These are phyloP conservation scores for Stemphylium beticola DNA, from an alignment of 2,329 filamentous ascomycete genomes.

Conservation along the genomic window DNA sequence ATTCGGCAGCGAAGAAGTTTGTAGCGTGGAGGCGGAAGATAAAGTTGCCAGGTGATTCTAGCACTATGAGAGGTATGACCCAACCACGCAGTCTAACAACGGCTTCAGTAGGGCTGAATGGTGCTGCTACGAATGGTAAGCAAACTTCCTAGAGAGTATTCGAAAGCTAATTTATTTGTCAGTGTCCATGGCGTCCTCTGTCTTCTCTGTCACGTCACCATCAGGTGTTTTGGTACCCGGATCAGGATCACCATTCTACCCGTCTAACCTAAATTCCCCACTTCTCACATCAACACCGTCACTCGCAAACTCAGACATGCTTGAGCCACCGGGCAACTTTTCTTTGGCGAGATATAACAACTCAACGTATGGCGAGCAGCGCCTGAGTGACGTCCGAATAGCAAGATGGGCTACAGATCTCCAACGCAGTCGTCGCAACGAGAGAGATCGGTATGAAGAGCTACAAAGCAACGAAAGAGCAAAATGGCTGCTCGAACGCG, in stretches of 20 bases:
- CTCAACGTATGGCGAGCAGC: slow-evolving; percentile 63
- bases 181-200: slow-evolving; percentile 45
- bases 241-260: slow-evolving; percentile 43
- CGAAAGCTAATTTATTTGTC: slow-evolving; percentile 21
- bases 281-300: slow-evolving; percentile 44
- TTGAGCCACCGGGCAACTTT: slow-evolving; percentile 43
- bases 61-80: slow-evolving; percentile 33
- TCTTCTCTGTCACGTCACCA: slow-evolving; percentile 44
- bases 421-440: slow-evolving; percentile 75
- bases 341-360: slow-evolving; percentile 56
- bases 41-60: slow-evolving; percentile 34
- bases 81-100: slow-evolving; percentile 36
- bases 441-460: slow-evolving; percentile 71
- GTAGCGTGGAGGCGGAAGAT: slow-evolving; percentile 69
- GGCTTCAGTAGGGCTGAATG: slow-evolving; percentile 39
- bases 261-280: slow-evolving; percentile 43
- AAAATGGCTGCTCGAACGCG: slow-evolving; percentile 73
- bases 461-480: slow-evolving; percentile 67
- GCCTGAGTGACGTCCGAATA: slow-evolving; percentile 70
- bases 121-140: slow-evolving; percentile 35
- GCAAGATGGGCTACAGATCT: slow-evolving; percentile 84
- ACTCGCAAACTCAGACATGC: slow-evolving; percentile 33
- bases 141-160: neutral
- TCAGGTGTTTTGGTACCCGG: slow-evolving; percentile 49
- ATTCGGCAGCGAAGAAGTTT: slow-evolving; percentile 82